A percentile compares a stretch with the other conserved stretches of the same genome.
Evolutionary conservation across 305 asterid genomes (phyloP).

Genomic region (Stenogyne calaminthoides): DNA sequence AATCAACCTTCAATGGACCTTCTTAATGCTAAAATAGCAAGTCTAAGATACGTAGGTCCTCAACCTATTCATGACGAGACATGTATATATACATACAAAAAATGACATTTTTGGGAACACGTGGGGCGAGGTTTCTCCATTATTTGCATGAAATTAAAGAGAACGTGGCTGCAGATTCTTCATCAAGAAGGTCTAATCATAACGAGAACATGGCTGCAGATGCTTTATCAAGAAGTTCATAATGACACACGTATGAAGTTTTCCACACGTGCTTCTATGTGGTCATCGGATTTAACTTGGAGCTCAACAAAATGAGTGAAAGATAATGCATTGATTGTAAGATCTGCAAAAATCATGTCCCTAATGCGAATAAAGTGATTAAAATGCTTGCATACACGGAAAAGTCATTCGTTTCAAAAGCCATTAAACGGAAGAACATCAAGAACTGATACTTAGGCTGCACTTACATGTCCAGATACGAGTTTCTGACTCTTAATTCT

Average conservation of each 20-base stretch:
- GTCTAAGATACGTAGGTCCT: not conserved
- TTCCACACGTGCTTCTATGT: not conserved
- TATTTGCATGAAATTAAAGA: constrained; percentile 1
- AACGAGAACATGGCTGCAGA: constrained; percentile 5
- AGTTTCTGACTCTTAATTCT: not conserved
- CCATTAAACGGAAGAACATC: not conserved
- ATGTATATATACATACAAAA: not conserved
- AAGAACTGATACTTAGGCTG: not conserved
- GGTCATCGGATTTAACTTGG: not conserved
- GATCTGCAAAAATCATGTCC: no score
- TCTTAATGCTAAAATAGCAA: no score
- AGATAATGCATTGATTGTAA: no score
- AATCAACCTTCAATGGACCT: no score
- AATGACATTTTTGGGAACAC: not conserved
- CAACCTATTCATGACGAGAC: not conserved
- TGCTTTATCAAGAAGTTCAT: not conserved
- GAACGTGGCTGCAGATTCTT: not conserved
- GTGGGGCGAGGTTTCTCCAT: constrained; percentile 9
- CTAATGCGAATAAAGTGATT: no score
- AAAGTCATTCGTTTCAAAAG: not conserved
- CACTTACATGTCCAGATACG: not conserved
- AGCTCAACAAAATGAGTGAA: no score
- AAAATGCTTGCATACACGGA: not conserved
- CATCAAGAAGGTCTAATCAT: not conserved
- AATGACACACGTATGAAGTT: not conserved